Percentiles rank a stretch among this genome's conserved stretches.
Conservation (phyloP, 2,329 filamentous ascomycete genomes). For the Sporothrix globosa region DNA sequence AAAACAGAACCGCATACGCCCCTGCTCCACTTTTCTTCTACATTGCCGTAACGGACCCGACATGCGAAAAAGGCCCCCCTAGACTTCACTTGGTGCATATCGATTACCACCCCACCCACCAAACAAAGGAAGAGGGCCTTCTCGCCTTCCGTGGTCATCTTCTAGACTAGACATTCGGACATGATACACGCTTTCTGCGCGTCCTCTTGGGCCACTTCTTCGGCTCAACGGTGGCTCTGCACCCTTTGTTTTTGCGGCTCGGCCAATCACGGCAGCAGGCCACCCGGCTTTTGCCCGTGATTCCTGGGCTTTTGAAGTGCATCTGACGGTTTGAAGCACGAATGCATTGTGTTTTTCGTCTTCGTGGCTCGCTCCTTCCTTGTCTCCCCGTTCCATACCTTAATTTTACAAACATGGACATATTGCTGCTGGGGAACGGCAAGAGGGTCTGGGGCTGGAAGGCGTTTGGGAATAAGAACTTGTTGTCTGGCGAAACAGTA, state of each 20-base stretch:
- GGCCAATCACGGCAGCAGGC: conserved; percentile 34
- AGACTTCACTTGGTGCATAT: conserved; percentile 1
- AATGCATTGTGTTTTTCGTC: not conserved
- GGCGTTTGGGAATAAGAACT: not conserved
- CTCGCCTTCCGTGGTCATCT: not conserved
- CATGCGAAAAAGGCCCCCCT: too few relatives aligned
- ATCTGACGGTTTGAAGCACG: not conserved
- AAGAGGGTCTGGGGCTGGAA: conserved; percentile 1
- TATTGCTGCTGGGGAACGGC: conserved; percentile 24
- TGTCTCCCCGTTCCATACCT: not conserved
- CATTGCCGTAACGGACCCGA: conserved; percentile 32
- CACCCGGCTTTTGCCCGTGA: conserved; percentile 29
- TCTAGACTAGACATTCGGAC: not conserved
- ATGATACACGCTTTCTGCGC: not conserved
- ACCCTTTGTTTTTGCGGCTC: not conserved
- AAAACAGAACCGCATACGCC: conserved; percentile 25
- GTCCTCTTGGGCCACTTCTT: conserved; percentile 14
- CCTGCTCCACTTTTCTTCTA: conserved; percentile 28
- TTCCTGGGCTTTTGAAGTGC: not conserved
- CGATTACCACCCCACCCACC: not conserved
- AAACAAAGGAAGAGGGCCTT: not conserved
- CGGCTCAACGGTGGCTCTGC: conserved; percentile 31
- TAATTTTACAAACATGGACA: not conserved
- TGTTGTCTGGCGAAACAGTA: too few relatives aligned
- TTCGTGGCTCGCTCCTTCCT: not conserved